Evolutionary conservation across 768 basidiomycete species (phyloP).

Genomic region (Cystofilobasidium bisporidii): DNA sequence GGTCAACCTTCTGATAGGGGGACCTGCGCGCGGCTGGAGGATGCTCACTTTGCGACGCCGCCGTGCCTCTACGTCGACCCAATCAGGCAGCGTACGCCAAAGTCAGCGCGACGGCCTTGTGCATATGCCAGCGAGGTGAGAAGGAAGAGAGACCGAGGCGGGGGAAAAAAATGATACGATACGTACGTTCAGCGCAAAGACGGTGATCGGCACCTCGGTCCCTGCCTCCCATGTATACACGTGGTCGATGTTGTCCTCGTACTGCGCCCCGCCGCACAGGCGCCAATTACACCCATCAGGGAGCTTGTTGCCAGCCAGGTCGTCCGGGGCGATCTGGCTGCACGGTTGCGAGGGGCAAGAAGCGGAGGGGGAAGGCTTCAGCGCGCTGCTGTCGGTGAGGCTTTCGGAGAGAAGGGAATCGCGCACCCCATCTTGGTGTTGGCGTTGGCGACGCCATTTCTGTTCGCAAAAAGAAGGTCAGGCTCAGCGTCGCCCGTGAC

Average conservation of each 20-base stretch:
- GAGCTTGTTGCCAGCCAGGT: background rate
- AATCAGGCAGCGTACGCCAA: background rate
- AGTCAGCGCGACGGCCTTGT: background rate
- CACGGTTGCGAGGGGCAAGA: too few species aligned
- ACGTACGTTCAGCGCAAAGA: constrained; percentile 18
- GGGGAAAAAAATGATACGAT: too few species aligned
- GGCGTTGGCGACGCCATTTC: background rate
- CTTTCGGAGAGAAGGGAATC: too few species aligned
- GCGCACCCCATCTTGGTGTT: background rate
- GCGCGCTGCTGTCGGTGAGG: too few species aligned
- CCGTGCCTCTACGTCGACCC: constrained; percentile 9
- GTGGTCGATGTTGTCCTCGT: constrained; percentile 22
- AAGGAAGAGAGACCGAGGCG: too few species aligned
- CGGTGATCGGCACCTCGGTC: constrained; percentile 17
- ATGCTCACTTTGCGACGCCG: constrained; percentile 14
- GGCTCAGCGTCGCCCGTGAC: background rate
- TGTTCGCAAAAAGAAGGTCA: background rate
- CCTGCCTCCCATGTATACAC: constrained; percentile 11
- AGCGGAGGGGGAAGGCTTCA: too few species aligned
- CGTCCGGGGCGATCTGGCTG: background rate
- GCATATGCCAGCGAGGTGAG: too few species aligned
- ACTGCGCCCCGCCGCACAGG: constrained; percentile 20
- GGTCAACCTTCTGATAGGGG: background rate
- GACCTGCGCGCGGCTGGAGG: too few species aligned
- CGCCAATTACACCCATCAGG: constrained; percentile 9